phyloP scores from a whole-genome alignment of 805 yeast genomes.

The Ascoidea tarda region DNA sequence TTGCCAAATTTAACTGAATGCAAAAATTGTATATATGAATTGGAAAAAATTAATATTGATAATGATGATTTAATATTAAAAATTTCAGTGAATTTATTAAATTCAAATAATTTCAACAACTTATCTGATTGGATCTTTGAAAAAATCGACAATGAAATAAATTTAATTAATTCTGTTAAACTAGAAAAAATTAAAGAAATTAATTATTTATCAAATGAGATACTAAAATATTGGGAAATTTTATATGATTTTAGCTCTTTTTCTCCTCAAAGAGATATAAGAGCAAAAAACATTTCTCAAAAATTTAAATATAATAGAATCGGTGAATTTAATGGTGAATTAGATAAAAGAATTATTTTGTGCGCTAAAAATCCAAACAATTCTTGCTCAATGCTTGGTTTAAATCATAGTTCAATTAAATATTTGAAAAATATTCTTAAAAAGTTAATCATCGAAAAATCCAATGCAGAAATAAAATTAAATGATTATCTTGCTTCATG shows the following conservation, averaged over 20 bases:
- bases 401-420: constrained; percentile 10
- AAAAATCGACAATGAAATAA: constrained; percentile 8
- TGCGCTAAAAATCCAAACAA: constrained; percentile 8
- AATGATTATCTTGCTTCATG: constrained; percentile 25
- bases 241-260: constrained; percentile 2
- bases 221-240: constrained; percentile 5
- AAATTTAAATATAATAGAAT: not conserved
- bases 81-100: constrained; percentile 6
- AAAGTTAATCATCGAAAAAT: constrained; percentile 19
- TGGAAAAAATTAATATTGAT: constrained; percentile 7
- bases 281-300: not conserved
- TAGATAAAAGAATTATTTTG: constrained; percentile 5
- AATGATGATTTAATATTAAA: constrained; percentile 7
- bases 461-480: constrained; percentile 18
- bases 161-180: constrained; percentile 9
- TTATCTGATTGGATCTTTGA: constrained; percentile 8
- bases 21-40: constrained; percentile 5
- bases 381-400: constrained; percentile 1
- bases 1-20: constrained; percentile 9
- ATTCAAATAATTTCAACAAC: constrained; percentile 11
- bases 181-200: constrained; percentile 5
- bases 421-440: constrained; percentile 20
- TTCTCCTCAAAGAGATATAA: not conserved
- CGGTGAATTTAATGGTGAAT: not conserved
- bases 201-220: constrained; percentile 5